A percentile compares a stretch with the other conserved stretches of the same genome.
phyloP scores from a whole-genome alignment of 768 basidiomycete species.

The Calocera cornea region DNA sequence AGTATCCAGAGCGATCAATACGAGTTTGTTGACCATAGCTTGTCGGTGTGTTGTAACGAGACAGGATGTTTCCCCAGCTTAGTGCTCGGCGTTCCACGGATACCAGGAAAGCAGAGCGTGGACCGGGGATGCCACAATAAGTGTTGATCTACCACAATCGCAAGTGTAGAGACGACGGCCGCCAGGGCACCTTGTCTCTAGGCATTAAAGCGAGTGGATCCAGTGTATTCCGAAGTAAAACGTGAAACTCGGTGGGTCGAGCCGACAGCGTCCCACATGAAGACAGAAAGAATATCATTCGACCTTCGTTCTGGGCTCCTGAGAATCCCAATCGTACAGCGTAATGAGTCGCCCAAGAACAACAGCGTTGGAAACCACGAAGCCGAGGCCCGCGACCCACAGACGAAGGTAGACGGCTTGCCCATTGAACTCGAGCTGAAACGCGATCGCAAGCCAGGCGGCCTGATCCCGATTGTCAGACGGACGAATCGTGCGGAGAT shows the following conservation, averaged over 20 bases:
- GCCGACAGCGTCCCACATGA: not conserved
- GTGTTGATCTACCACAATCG: constrained; percentile 3
- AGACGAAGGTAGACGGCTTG: constrained; percentile 55
- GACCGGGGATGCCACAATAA: not conserved
- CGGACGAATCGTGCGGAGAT: not conserved
- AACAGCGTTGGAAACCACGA: constrained; percentile 47
- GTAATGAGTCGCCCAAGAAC: not conserved
- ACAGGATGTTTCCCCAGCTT: constrained; percentile 3
- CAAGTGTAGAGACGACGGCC: constrained; percentile 5
- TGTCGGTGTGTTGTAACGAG: too few species aligned
- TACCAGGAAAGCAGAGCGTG: constrained; percentile 3
- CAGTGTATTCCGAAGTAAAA: not conserved
- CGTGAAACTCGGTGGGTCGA: not conserved
- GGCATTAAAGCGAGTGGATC: constrained; percentile 3
- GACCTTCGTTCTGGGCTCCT: not conserved
- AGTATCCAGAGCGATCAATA: too few species aligned
- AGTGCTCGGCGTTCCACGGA: constrained; percentile 1
- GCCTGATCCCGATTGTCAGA: constrained; percentile 33
- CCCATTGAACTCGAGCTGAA: constrained; percentile 78
- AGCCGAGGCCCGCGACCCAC: constrained; percentile 66
- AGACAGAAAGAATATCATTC: not conserved
- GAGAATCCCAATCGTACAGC: not conserved
- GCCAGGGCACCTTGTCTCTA: constrained; percentile 6
- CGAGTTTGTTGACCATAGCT: too few species aligned
- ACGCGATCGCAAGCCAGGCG: constrained; percentile 83